Conservation (phyloP, 805 yeast genomes). For the Huiozyma sinensis region DNA sequence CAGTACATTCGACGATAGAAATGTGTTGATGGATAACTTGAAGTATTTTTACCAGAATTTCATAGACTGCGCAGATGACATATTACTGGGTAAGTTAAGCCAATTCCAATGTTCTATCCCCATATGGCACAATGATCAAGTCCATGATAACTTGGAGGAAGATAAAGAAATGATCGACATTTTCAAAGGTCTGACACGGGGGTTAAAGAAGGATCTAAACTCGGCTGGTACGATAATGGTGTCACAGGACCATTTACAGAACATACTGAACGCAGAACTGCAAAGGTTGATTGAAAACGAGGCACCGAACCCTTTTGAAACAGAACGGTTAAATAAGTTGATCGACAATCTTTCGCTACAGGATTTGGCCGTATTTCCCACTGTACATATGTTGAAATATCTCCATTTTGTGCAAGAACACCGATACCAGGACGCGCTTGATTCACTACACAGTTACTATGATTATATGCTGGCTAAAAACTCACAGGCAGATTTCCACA, state of each 20-base stretch:
- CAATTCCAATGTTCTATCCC: no score
- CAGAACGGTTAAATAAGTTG: not conserved
- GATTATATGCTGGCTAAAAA: conserved; percentile 66
- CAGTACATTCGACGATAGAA: conserved; percentile 11
- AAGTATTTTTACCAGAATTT: not conserved
- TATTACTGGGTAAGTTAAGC: no score
- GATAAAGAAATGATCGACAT: conserved; percentile 8
- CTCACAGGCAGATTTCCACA: conserved; percentile 58
- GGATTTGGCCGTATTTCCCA: conserved; percentile 20
- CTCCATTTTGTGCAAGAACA: conserved; percentile 7
- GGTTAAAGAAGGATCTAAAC: not conserved
- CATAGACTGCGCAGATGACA: no score
- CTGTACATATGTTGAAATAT: conserved; percentile 17
- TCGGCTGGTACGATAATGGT: conserved; percentile 1
- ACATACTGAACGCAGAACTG: conserved; percentile 16
- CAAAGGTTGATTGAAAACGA: conserved; percentile 1
- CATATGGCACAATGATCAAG: no score
- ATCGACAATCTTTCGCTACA: conserved; percentile 9
- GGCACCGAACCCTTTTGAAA: not conserved
- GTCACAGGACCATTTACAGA: conserved; percentile 15
- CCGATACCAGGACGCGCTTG: conserved; percentile 30
- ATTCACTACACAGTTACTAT: conserved; percentile 50
- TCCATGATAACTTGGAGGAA: not conserved
- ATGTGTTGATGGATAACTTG: not conserved
- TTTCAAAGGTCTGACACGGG: not conserved